These are phyloP conservation scores for Penicillium digitatum DNA, from an alignment of 2,329 filamentous ascomycete genomes.

Conservation along the genomic window DNA sequence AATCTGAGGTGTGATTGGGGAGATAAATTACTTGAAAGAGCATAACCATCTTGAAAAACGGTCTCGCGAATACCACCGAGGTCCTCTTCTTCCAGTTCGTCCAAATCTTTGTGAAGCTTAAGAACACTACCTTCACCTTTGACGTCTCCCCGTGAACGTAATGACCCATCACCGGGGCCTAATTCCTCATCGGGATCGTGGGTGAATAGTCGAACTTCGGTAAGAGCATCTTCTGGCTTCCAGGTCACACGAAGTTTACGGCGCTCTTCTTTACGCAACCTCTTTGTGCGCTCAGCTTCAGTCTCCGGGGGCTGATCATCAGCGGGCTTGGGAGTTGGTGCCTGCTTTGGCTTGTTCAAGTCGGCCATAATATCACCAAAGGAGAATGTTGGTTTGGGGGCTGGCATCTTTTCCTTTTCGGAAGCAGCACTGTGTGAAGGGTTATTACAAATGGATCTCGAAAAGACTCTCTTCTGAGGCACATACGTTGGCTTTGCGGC, in stretches of 20 bases:
- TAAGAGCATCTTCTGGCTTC: constrained; percentile 55
- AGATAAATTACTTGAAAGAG: constrained; percentile 33
- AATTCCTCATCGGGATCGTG: constrained; percentile 62
- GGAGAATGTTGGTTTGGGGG: constrained; percentile 45
- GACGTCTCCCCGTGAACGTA: constrained; percentile 57
- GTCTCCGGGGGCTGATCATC: constrained; percentile 56
- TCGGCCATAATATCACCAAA: constrained; percentile 50
- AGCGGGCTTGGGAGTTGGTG: constrained; percentile 48
- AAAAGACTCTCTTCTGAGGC: neutral
- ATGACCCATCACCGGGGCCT: constrained; percentile 55
- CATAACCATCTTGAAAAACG: constrained; percentile 34
- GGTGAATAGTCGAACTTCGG: constrained; percentile 56
- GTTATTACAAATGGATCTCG: constrained; percentile 15
- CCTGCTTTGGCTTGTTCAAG: constrained; percentile 55
- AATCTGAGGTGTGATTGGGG: neutral
- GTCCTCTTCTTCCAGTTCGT: constrained; percentile 59
- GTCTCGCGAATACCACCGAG: constrained; percentile 48
- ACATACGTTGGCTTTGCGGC: constrained; percentile 38
- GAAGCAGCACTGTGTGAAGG: constrained; percentile 25
- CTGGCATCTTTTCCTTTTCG: constrained; percentile 36
- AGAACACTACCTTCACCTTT: constrained; percentile 54
- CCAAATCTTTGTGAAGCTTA: constrained; percentile 52
- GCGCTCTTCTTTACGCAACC: constrained; percentile 58
- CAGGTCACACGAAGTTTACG: constrained; percentile 59
- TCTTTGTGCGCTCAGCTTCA: constrained; percentile 56